Percentiles rank a stretch among this genome's conserved stretches.
phyloP scores from a whole-genome alignment of 495 filamentous ascomycete species.

The Hypoxylon perforatum region DNA sequence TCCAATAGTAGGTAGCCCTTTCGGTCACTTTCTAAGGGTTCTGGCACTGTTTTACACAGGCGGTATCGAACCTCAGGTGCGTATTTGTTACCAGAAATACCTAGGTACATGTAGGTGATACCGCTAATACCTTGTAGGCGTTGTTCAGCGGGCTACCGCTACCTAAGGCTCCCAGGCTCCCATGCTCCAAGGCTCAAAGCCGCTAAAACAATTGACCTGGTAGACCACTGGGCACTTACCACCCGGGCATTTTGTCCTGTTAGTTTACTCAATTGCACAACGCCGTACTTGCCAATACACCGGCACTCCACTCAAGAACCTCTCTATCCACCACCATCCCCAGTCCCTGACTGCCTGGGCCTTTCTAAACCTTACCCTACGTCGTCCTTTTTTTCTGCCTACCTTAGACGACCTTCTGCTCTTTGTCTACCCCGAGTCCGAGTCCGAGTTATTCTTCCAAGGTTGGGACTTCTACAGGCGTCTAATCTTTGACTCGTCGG shows the following conservation, averaged over 20 bases:
- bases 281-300: constrained; percentile 8
- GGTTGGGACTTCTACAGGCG: constrained; percentile 24
- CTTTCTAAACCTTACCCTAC: constrained; percentile 15
- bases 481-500: constrained; percentile 22
- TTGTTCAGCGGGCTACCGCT: no score
- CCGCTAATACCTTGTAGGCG: no score
- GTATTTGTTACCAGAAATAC: no score
- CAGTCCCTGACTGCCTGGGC: not conserved
- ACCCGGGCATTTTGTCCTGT: constrained; percentile 13
- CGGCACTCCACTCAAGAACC: constrained; percentile 14
- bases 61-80: no score
- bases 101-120: no score
- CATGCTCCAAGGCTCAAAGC: no score
- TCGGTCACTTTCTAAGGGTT: no score
- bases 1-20: not conserved
- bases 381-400: constrained; percentile 1
- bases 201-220: no score
- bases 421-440: constrained; percentile 19
- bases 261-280: constrained; percentile 20
- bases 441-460: constrained; percentile 9
- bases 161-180: no score
- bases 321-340: not conserved
- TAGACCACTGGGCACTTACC: no score
- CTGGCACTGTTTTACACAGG: no score
- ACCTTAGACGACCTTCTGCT: constrained; percentile 2